Evolutionary conservation across 192 early-diverging fungal species (phyloP), one percentile per base, ranked within the genome.

Genomic region (Coemansia sp.): DNA sequence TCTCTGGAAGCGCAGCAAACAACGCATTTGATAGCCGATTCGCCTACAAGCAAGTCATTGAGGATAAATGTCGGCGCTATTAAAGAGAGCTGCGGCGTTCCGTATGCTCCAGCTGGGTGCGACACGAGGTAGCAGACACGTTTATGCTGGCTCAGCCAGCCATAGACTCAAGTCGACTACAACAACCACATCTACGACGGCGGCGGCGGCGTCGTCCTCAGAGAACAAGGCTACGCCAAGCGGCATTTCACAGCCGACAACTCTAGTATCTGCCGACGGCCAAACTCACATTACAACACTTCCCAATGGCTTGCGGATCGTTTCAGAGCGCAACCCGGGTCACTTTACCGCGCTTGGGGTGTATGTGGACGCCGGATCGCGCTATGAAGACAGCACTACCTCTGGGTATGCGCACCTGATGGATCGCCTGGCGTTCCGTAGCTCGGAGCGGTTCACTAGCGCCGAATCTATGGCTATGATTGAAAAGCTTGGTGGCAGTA

Each of bases 391-490:
- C 18, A 70, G 71, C 2, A 37, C 62, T 7, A 92, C 89, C 20
- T 71, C 85, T 0, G 97, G 95, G 15, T 88, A 87, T 8, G 86
- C 87, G 10, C 95, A 99, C 82, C 73, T 99, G 68, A 79, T 97
- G 60, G 95, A 97, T 84, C 89, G 94, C 35, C 74, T 96, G 73
- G 90, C 97, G 0, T 99, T 99, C 85, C 97, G 97, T 85, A 88
- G 86, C 70, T 97, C 95, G 12, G 73, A 81, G 59, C 85, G 85
- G 32, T 84, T 85, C 67, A 87, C 88, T 10, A 84, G 87, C 8
- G 87, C 87, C 30, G 82, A 91, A 62, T 87, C 95, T 22, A 84
- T 93, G 65, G 81, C 85, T 16, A 84, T 89, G 77, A 77, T 97
- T 49, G 97, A 97, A 66, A 86, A 88, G 38, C 81, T 97, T 16